phyloP scores from a whole-genome alignment of 192 early-diverging fungal species.

The Spinellus fusiger region DNA sequence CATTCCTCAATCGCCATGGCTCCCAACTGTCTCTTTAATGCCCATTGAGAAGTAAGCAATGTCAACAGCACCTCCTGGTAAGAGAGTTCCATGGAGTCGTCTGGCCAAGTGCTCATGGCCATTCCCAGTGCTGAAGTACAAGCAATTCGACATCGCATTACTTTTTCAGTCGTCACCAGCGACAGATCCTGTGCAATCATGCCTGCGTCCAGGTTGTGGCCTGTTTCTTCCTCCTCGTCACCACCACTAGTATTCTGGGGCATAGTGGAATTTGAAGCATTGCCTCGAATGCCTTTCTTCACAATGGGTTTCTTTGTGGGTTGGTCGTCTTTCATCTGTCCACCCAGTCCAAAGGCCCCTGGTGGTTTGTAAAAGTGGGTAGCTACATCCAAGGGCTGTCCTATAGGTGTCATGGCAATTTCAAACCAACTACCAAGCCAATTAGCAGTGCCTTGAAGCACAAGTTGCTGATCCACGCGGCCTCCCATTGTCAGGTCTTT shows the following conservation, averaged over 20 bases:
- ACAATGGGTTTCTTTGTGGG: constrained; percentile 8
- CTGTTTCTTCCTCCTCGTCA: constrained; percentile 28
- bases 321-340: constrained; percentile 11
- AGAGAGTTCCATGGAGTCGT: constrained; percentile 36
- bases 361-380: constrained; percentile 39
- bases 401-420: constrained; percentile 80
- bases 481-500: constrained; percentile 34
- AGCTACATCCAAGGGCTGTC: constrained; percentile 59
- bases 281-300: not conserved
- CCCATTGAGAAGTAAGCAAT: constrained; percentile 65
- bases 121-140: constrained; percentile 77
- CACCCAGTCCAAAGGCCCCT: constrained; percentile 35
- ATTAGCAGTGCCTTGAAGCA: constrained; percentile 24
- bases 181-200: constrained; percentile 92
- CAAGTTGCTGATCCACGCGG: constrained; percentile 13
- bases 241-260: not conserved
- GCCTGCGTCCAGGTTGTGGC: constrained; percentile 79
- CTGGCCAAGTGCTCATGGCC: constrained; percentile 55
- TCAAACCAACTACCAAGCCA: constrained; percentile 56
- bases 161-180: constrained; percentile 64
- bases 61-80: constrained; percentile 51
- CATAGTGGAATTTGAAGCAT: constrained; percentile 7
- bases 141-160: constrained; percentile 76
- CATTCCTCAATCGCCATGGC: constrained; percentile 78
- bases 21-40: constrained; percentile 71